Base-by-base conservation (phyloP, 2,329 filamentous ascomycete species). In the Eutypella sp. region DNA sequence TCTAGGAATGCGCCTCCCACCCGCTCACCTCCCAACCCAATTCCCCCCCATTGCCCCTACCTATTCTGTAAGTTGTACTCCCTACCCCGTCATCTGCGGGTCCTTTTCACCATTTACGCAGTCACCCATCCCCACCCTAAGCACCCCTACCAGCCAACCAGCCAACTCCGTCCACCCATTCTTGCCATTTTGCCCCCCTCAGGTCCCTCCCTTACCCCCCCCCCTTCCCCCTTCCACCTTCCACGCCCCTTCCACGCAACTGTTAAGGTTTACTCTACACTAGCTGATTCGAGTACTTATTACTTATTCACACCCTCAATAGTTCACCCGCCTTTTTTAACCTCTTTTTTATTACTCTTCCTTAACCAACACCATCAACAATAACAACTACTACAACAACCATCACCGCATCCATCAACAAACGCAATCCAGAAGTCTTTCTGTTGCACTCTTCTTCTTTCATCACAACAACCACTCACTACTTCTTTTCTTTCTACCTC, bases 271-370 rank as follows among this genome's bases (percentile, higher is more conserved):
- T n/a, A n/a, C n/a, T n/a, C n/a, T n/a, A n/a, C n/a, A n/a, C n/a
- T n/a, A n/a, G n/a, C n/a, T n/a, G n/a, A n/a, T n/a, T n/a, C n/a
- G n/a, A n/a, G n/a, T n/a, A n/a, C n/a, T n/a, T n/a, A n/a, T n/a
- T n/a, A n/a, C n/a, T n/a, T n/a, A n/a, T n/a, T n/a, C 29, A 33
- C 29, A 10, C 44, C 22, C 6, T 39, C 37, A 15, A 9, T 42
- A 47, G 38, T 20, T 45, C 45, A 47, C 45, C 33, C 33, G 37
- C 42, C 42, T 50, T 34, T 46, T 34, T 46, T 50, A 48, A 41
- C 37, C 45, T 16, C 42, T 40, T 42, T 15, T 27, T 19, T 31
- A 31, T 40, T 41, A 15, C 18, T 34, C 15, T 8, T 34, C 18
- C 31, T 34, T 34, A n/a, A 16, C 31, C 31, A 34, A 4, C 31